Percentiles rank a stretch among this genome's conserved stretches.
Conservation (phyloP, 2,329 filamentous ascomycete species). For the Talaromyces islandicus region DNA sequence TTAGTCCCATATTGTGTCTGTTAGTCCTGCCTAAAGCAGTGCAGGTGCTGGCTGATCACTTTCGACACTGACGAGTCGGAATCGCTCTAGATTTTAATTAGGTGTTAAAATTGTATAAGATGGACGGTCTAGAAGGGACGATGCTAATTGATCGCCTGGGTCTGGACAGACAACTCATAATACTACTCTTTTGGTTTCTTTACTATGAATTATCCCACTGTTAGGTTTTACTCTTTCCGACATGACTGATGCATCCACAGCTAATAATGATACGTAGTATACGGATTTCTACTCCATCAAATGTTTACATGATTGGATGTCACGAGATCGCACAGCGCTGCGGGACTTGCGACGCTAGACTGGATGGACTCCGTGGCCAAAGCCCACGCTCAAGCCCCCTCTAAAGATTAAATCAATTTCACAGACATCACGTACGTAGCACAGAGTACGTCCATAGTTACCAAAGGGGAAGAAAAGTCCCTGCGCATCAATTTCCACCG, state of each 20-base stretch:
- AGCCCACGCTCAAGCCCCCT: background rate
- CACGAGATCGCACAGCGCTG: background rate
- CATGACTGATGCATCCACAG: too few species aligned
- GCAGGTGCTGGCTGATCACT: background rate
- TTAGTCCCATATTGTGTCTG: background rate
- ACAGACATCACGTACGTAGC: too few species aligned
- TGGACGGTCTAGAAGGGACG: background rate
- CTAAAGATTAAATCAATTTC: background rate
- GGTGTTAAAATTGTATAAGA: background rate
- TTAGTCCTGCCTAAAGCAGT: background rate
- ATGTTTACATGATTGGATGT: background rate
- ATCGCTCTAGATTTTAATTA: background rate
- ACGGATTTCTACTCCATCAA: background rate
- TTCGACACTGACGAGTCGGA: background rate
- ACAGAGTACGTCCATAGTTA: too few species aligned
- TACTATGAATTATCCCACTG: too few species aligned
- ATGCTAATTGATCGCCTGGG: background rate
- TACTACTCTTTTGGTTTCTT: too few species aligned
- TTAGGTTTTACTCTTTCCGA: too few species aligned
- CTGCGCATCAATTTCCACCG: background rate
- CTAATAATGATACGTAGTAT: too few species aligned
- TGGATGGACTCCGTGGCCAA: background rate
- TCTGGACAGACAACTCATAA: background rate
- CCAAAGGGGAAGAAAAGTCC: background rate
- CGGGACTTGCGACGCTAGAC: background rate